Base-by-base conservation (phyloP, 768 basidiomycete species). In the Panus rudis region DNA sequence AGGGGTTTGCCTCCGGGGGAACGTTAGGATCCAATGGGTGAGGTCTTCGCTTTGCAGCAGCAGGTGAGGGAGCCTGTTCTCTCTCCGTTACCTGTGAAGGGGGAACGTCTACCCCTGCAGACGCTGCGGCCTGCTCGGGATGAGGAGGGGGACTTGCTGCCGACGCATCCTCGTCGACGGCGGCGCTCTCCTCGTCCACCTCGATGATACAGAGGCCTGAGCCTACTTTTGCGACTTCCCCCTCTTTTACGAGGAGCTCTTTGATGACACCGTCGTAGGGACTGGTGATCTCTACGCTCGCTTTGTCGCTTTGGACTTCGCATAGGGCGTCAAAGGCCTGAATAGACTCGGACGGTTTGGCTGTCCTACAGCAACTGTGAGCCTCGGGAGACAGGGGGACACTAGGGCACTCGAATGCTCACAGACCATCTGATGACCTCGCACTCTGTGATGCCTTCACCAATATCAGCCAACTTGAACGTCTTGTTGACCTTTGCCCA, bases 241-340 rank as follows among this genome's bases (percentile, higher is more conserved):
- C 90, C 57, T 89, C 87, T 50, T 80, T 64, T 14, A 90, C 87
- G 1, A 88, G 68, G 5, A 92, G 62, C 49, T 84, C 73, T 48
- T 73, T 79, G 37, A 92, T 66, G 24, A 79, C 66, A 4, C 90
- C 90, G 31, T 90, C 83, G 54, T 74, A 91, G 2, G 90, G 90
- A 44, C 82, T 84, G 3, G 90, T 92, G 43, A 93, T 91, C 61
- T 92, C 90, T 20, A 92, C 89, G 61, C 79, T 84, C 1, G 88
- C 89, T 61, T 92, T 92, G 73, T 92, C 89, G 49, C 81, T 84
- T 64, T 91, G 88, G 3, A 92, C 88, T 48, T 92, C 89, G 55
- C 86, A 89, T 4, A 91, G 66, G 14, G 71, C 61, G 37, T 86
- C 84, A 53, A 92, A 92, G 11, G 75, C 69, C 42, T 75, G 67